These are phyloP conservation scores for Trichoderma aggressivum DNA, from an alignment of 2,329 filamentous ascomycete species.

Conservation along the genomic window DNA sequence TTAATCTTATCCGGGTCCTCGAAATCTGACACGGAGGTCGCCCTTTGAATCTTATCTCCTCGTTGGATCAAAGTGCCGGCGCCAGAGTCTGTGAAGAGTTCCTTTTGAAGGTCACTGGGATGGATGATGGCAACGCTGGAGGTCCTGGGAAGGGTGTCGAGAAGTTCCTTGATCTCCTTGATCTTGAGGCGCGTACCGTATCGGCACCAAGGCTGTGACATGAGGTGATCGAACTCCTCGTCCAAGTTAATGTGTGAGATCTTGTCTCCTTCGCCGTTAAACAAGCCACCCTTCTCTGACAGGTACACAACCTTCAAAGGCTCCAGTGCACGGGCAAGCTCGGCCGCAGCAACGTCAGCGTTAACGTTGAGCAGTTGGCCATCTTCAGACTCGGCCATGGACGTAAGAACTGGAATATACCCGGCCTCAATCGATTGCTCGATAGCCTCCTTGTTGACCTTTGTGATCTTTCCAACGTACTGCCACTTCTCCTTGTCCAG, in stretches of 20 bases:
- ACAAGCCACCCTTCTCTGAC: constrained; percentile 95
- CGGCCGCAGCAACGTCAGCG: constrained; percentile 91
- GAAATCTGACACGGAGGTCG: constrained; percentile 69
- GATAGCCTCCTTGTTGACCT: constrained; percentile 86
- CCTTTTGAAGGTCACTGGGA: constrained; percentile 91
- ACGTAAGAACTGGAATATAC: constrained; percentile 89
- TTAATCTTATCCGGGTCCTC: constrained; percentile 74
- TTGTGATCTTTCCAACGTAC: constrained; percentile 90
- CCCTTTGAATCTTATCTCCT: constrained; percentile 82
- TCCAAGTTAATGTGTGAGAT: constrained; percentile 97
- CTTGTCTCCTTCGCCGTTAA: constrained; percentile 89
- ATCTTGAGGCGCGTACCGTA: constrained; percentile 97
- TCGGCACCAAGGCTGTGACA: constrained; percentile 91
- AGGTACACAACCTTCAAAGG: constrained; percentile 97
- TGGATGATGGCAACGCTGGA: constrained; percentile 98
- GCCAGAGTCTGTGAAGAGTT: constrained; percentile 93
- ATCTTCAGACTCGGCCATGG: constrained; percentile 89
- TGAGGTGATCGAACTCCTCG: constrained; percentile 89
- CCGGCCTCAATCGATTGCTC: constrained; percentile 87
- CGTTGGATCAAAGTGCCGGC: constrained; percentile 89
- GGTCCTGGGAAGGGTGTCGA: constrained; percentile 82
- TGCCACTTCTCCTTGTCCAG: constrained; percentile 96
- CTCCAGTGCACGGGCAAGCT: constrained; percentile 82
- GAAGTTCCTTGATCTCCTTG: constrained; percentile 90
- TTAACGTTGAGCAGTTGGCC: constrained; percentile 97